Base-by-base conservation (phyloP, 345 rosid genomes). In the Brassica juncea region DNA sequence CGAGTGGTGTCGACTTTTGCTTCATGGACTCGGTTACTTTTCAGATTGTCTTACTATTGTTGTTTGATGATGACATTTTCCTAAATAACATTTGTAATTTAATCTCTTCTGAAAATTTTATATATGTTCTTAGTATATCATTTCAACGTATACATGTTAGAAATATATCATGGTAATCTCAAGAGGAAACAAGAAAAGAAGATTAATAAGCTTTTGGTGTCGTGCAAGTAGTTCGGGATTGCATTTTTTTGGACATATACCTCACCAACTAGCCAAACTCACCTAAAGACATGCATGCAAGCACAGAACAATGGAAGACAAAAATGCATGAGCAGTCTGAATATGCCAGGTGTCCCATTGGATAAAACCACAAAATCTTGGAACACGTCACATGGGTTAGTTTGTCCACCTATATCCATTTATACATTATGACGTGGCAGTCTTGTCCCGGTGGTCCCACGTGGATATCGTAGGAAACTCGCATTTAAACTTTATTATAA, bases 341-440 rank as follows among this genome's bases (percentile, higher is more conserved):
- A 49, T 0, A 28, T 6, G 76, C 70, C 83, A 80, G 66, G 54
- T 80, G 72, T 80, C 44, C 0, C 4, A 19, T n/a, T 42, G 42
- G 80, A 70, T 64, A 39, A 23, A 70, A 5, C 65, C 74, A 34
- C 58, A 75, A 80, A 75, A 37, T 42, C 68, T 57, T 70, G 80
- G 72, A 75, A 80, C 83, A 80, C 80, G 83, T 80, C 83, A 80
- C 83, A 80, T 74, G 79, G 15, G 55, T 63, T 27, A 35, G 15
- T 69, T 63, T 12, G 35, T 80, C 75, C 82, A 80, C 82, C 67
- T 69, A 80, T 79, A 80, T 80, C 79, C 78, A 79, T 58, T 66
- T 14, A 49, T 27, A 72, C 55, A 23, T 54, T 35, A 37, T 70
- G 75, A 80, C 72, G 83, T 80, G 83, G 79, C 71, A 69, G 11